Evolutionary conservation across 305 asterid genomes (phyloP).

Genomic region (Solanum hybrid): DNA sequence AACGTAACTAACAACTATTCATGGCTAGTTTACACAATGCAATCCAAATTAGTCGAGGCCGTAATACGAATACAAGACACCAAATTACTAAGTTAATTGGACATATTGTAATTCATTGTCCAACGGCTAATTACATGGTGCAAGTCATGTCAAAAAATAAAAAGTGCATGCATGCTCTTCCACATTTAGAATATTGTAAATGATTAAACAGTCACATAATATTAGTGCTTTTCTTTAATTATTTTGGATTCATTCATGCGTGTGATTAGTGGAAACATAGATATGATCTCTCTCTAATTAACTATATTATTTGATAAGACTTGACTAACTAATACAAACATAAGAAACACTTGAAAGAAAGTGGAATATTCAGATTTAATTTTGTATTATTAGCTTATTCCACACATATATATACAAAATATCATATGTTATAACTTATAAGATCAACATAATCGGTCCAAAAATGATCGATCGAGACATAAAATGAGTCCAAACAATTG

Average conservation of each 20-base stretch:
- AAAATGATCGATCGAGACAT: neutral
- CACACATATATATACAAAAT: neutral
- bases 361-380: neutral
- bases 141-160: neutral
- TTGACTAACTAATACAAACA: neutral
- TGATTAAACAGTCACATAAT: neutral
- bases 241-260: slow-evolving; percentile 1
- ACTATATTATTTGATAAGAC: neutral
- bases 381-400: neutral
- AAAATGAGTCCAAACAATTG: neutral
- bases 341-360: neutral
- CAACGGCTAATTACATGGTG: neutral
- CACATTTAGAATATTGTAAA: neutral
- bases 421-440: neutral
- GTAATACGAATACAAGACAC: fast-evolving
- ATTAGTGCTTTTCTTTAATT: neutral
- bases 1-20: neutral
- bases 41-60: too few species aligned
- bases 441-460: neutral
- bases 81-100: neutral
- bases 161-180: slow-evolving; percentile 2
- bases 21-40: too few species aligned
- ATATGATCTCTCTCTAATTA: neutral
- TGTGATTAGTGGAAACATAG: neutral
- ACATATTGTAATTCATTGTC: neutral